Evolutionary conservation across 768 basidiomycete genomes (phyloP), one percentile per base, ranked within the genome.

Genomic region (Podaxis carcinomalis): DNA sequence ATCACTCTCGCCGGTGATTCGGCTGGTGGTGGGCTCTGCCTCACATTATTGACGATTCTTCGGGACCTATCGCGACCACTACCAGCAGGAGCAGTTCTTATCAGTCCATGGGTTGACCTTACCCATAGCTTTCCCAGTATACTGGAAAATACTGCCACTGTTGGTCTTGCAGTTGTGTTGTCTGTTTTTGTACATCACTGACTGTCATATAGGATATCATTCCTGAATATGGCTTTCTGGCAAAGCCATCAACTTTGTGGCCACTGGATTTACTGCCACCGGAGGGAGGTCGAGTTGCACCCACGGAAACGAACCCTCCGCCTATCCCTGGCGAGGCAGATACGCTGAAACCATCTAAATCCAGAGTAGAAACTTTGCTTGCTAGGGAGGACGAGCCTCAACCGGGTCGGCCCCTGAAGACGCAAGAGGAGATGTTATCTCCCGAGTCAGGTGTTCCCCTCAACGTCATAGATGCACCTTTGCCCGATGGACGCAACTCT

Each of bases 31-130:
- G 86, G 85, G 0, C 73, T 92, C 5, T 84, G 83, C 36, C 63
- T 92, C 13, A 79, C 85, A 0, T 73, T 80, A 5, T 73, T 92
- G 9, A 83, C 87, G 27, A 73, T 86, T 35, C 74, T 93, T 9
- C 80, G 92, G 23, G 92, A 95, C 67, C 73, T 86, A 54, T 86
- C 84, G 4, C 67, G 90, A 6, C 85, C 88, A 1, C 74, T 84
- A 67, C 90, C 92, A 2, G 86, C 89, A 1, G 92, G 90, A 1
- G 89, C 86, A 0, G 83, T 90, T 3, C 75, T 93, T 23, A 89
- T 93, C 64, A 88, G 86, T 59, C 92, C 92, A 2, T 93, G 92
- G 86, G 84, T 88, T 11, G 91, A 93, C 69, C 75, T 95, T n/a
- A 93, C 90, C 0, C 92, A 93, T 67, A 88, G 84, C 55, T 92